These are phyloP conservation scores for Boletus rex-veris DNA, from an alignment of 768 basidiomycete species.

Conservation along the genomic window DNA sequence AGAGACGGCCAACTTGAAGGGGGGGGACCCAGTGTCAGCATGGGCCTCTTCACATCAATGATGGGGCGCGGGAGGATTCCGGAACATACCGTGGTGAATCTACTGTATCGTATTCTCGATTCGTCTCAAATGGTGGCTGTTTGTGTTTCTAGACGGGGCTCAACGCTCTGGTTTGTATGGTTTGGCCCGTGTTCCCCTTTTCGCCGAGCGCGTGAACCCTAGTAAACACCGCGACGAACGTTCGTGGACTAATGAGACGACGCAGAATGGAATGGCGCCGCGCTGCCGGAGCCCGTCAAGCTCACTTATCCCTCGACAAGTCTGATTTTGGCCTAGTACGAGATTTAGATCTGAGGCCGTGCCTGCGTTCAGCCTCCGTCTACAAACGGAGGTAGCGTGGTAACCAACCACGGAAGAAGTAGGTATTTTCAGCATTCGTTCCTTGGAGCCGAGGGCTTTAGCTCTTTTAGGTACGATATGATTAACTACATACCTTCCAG, in stretches of 20 bases:
- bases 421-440: constrained; percentile 1
- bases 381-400: constrained; percentile 26
- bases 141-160: constrained; percentile 5
- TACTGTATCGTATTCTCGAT: not conserved
- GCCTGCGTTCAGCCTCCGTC: constrained; percentile 7
- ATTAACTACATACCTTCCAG: not conserved
- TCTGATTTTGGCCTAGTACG: constrained; percentile 20
- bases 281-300: constrained; percentile 1
- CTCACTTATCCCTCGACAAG: constrained; percentile 18
- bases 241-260: constrained; percentile 15
- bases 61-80: constrained; percentile 14
- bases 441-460: constrained; percentile 30
- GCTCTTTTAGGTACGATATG: constrained; percentile 9
- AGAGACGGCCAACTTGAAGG: constrained; percentile 4
- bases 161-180: not conserved
- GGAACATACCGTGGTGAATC: constrained; percentile 19
- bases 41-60: constrained; percentile 4
- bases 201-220: not conserved
- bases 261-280: constrained; percentile 2
- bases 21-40: constrained; percentile 1
- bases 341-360: constrained; percentile 14
- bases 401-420: constrained; percentile 16
- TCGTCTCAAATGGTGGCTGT: not conserved
- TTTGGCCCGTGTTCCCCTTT: constrained; percentile 2
- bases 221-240: constrained; percentile 11